phyloP scores from a whole-genome alignment of 441 rosid species.

The Arabidopsis lyrata region DNA sequence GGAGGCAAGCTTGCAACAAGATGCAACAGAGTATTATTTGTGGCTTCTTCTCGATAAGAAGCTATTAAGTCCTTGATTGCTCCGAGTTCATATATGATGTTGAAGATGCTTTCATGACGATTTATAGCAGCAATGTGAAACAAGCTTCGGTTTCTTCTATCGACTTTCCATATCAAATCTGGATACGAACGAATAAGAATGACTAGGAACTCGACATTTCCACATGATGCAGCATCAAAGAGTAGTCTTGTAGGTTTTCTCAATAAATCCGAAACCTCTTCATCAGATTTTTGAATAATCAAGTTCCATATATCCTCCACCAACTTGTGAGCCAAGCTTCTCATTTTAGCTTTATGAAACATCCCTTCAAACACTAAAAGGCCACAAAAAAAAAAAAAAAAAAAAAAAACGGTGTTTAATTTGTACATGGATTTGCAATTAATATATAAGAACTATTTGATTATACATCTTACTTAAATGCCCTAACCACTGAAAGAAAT shows the following conservation, averaged over 20 bases:
- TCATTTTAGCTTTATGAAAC: too few relatives aligned
- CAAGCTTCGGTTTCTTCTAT: not conserved
- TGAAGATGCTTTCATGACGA: conserved; percentile 47
- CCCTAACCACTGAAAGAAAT: too few relatives aligned
- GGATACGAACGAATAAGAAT: conserved; percentile 7
- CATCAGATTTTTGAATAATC: not conserved
- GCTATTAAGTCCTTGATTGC: conserved; percentile 43
- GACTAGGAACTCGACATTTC: conserved; percentile 1
- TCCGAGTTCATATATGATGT: conserved; percentile 33
- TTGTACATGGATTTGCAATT: too few relatives aligned
- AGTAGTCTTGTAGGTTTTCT: not conserved
- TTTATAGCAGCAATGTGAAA: not conserved
- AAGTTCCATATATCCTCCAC: too few relatives aligned
- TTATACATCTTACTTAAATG: too few relatives aligned
- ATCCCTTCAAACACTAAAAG: too few relatives aligned
- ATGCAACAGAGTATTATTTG: conserved; percentile 44
- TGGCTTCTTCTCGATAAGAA: conserved; percentile 21
- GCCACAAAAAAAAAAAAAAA: too few relatives aligned
- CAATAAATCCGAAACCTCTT: not conserved
- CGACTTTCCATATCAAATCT: not conserved
- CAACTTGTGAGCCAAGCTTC: too few relatives aligned
- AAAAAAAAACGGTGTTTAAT: too few relatives aligned
- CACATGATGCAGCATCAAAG: conserved; percentile 1
- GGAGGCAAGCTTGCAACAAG: conserved; percentile 45
- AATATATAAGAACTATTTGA: too few relatives aligned